Base-by-base conservation (phyloP, 169 alveolate genomes). In the Eimeria praecox region DNA sequence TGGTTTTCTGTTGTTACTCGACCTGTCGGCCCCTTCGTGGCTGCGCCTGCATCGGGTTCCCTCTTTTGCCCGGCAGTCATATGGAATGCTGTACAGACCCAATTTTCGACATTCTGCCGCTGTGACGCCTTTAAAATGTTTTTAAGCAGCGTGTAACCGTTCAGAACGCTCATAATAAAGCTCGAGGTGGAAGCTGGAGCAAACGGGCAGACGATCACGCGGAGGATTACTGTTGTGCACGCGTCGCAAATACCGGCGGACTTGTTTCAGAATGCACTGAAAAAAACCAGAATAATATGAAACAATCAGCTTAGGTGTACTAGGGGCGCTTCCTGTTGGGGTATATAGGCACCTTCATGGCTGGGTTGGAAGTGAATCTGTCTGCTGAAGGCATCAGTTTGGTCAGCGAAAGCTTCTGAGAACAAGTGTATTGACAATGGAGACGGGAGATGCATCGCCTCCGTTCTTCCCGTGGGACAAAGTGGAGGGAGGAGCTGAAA, bases 401-500 rank as follows among this genome's bases (percentile, higher is more conserved):
- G 69, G n/a, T 27, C 27, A 3, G 69, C n/a, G 69, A 56, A 18
- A 56, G 69, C 69, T 56, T 20, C 69, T 59, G n/a, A 22, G 30
- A 18, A 59, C 20, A 59, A 18, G 20, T 49, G 59, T 12, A 49
- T 59, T 59, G 12, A 40, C 16, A 10, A 77, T 77, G 87, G 59
- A 30, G 27, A 10, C 87, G 10, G 87, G 40, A 77, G 33, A 40
- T 16, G 0, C 87, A 33, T 77, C 62, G 5, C 87, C 87, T 20
- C 87, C 87, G 27, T 38, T 77, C 40, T 77, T 77, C 5, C 87
- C 87, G 20, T 77, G 87, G 87, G 87, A 40, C 9, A 8, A 33
- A 16, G 62, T 33, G n/a, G 82, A 18, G 14, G 82, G 42, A 38
- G 46, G 52, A 38, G 52, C 3, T 24, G 87, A 77, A 42, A 35